Base-by-base conservation (phyloP, 2,329 filamentous ascomycete genomes). In the Teratosphaeria epicoccoides region DNA sequence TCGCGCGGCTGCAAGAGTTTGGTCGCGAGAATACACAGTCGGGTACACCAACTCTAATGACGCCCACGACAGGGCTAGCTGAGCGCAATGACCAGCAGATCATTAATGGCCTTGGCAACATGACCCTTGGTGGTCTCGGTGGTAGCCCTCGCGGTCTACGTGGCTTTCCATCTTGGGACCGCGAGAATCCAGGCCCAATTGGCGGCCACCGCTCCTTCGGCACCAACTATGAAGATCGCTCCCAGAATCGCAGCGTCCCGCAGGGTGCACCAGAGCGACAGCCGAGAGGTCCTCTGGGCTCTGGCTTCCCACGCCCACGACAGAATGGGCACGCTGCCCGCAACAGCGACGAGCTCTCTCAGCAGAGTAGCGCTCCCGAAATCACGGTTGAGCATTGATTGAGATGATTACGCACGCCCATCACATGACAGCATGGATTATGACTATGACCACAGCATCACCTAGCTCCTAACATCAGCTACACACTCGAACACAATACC, bases 181-280 rank as follows among this genome's bases (percentile, higher is more conserved):
- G 75, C 52, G 72, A 77, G 56, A 72, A 73, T 61, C 76, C 78
- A 52, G 80, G 78, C 24, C 77, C 81, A 33, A 83, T 84, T 61
- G 81, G 81, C 54, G 80, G 81, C 65, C 81, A 83, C 68, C 75
- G 81, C 56, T 75, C 79, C 37, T 80, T 83, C 66, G 80, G 78
- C 66, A 75, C 76, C 50, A 72, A 69, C 56, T 80, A 76, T 66
- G 79, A 83, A 59, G 75, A 76, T 58, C 74, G 77, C 55, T 72
- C 73, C 54, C 73, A 74, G 56, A 75, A 76, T 58, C 72, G 76
- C 52, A 61, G 60, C 53, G 63, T 63, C 37, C 57, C 66, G 43
- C 57, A 58, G 37, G 57, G 59, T 17, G 70, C 77, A 60, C 80
- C 80, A 55, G 73, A 81, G 60, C 73, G 81, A 57, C 80, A 83